Base-by-base conservation (phyloP, 2,329 filamentous ascomycete genomes). In the Fusarium pseudocircinatum region DNA sequence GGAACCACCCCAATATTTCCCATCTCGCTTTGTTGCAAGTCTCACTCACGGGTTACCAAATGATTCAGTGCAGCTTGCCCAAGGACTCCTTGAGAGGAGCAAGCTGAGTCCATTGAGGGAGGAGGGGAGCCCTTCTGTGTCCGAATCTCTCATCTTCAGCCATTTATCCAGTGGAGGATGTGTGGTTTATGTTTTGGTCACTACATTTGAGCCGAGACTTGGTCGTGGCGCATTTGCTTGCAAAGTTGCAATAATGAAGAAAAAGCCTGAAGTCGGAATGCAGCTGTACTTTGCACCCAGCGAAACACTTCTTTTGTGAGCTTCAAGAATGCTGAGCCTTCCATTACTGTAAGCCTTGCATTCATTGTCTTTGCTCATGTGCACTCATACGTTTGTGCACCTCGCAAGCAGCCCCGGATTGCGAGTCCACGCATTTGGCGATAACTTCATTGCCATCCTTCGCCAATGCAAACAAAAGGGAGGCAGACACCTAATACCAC, bases 291-390 rank as follows among this genome's bases (percentile, higher is more conserved):
- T 39, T 2, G 20, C 24, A 20, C 2, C 7, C 20, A 10, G 11
- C 1, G 32, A 7, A 13, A 2, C 3, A 10, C 11, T 20, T 36
- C 30, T 22, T 8, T 4, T 11, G 4, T 2, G 28, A 14, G 9
- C n/a, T n/a, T 4, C 12, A 52, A 24, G 6, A 30, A 11, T 34
- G 8, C 6, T 20, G 22, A 4, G 2, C 6, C 4, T 2, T 34
- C n/a, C 16, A 20, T 11, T 11, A 20, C 9, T 18, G 4, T 1
- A 4, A 24, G 0, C 0, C 16, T 26, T 26, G 6, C 6, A 1
- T 39, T 7, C 2, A 6, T 13, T 30, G 4, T 13, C 20, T n/a
- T 22, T 18, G 14, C 7, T 6, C 3, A 7, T 7, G 10, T 16
- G 4, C 15, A 6, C 2, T 37, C 4, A 6, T 52, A 2, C 18